Base-by-base conservation (phyloP, 352 stramenopile species). In the Phytopythium boreale region DNA sequence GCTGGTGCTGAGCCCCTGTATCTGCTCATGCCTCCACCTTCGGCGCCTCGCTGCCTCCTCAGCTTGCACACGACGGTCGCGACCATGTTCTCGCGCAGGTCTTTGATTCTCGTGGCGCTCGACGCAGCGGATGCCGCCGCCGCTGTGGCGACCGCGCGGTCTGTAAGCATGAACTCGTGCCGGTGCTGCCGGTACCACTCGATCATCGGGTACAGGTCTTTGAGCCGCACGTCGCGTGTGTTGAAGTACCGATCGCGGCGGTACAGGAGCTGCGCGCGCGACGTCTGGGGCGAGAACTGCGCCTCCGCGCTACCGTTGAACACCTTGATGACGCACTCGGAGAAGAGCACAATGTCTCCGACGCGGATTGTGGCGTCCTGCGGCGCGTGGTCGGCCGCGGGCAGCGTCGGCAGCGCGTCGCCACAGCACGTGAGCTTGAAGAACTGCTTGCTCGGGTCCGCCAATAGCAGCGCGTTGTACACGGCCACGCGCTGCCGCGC, bases 111-210 rank as follows among this genome's bases (percentile, higher is more conserved):
- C 6, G 68, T 59, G 46, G 62, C 70, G 39, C 58, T 69, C 15
- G 36, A 14, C 37, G 43, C n/a, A 20, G 29, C 52, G 9, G 46
- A 43, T 27, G 22, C 26, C 29, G 46, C 10, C 19, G 22, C 31
- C 4, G 24, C 1, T 36, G 53, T 20, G 27, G 31, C 56, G 2
- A 22, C 36, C 29, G 22, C 59, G 24, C 63, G 46, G 17, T 70
- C 59, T 0, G 47, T 37, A 2, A 71, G 50, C 22, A 75, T 43
- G 61, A 89, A 75, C 55, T 79, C 65, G 53, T 76, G 63, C 57
- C 75, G 80, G 63, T 87, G 66, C 44, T 78, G 66, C 31, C 88
- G 87, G 64, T 88, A 85, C 76, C 79, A 88, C 57, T 87, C 75
- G 68, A 90, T 84, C 77, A 88, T 88, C 1, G 74, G 71, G 57